These are phyloP conservation scores for Cydonia oblonga DNA, from an alignment of 331 rosid genomes.

Conservation along the genomic window DNA sequence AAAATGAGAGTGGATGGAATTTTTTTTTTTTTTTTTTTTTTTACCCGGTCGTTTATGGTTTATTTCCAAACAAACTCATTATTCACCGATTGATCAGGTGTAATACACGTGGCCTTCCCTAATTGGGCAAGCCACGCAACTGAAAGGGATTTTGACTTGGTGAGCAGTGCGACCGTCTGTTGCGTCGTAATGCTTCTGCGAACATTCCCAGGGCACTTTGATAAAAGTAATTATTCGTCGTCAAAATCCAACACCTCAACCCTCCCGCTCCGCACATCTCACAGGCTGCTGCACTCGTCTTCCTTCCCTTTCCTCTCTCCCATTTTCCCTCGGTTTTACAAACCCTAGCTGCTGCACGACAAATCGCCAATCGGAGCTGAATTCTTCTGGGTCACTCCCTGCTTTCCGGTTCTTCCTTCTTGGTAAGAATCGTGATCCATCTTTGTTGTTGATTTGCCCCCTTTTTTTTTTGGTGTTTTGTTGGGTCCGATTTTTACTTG, in stretches of 20 bases:
- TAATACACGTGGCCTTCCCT: background rate
- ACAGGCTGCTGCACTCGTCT: background rate
- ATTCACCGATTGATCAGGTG: background rate
- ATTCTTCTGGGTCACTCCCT: background rate
- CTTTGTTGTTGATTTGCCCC: background rate
- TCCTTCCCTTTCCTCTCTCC: background rate
- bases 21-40: too few species aligned
- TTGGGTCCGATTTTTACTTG: background rate
- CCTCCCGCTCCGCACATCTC: background rate
- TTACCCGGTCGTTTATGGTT: too few species aligned
- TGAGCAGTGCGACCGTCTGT: background rate
- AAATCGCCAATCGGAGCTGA: background rate
- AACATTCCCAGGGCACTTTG: background rate
- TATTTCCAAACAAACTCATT: too few species aligned
- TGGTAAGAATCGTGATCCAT: conserved; percentile 22
- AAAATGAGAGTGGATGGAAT: too few species aligned
- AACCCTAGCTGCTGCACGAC: background rate
- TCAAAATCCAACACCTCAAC: background rate
- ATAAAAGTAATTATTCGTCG: background rate
- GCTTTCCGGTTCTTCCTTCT: conserved; percentile 14
- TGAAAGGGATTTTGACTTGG: background rate
- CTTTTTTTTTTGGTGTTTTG: background rate
- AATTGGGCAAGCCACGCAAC: background rate
- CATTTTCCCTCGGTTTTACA: too few species aligned
- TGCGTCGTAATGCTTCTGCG: background rate